These are phyloP conservation scores for Udeniomyces megalosporus DNA, from an alignment of 768 basidiomycete species.

Conservation along the genomic window DNA sequence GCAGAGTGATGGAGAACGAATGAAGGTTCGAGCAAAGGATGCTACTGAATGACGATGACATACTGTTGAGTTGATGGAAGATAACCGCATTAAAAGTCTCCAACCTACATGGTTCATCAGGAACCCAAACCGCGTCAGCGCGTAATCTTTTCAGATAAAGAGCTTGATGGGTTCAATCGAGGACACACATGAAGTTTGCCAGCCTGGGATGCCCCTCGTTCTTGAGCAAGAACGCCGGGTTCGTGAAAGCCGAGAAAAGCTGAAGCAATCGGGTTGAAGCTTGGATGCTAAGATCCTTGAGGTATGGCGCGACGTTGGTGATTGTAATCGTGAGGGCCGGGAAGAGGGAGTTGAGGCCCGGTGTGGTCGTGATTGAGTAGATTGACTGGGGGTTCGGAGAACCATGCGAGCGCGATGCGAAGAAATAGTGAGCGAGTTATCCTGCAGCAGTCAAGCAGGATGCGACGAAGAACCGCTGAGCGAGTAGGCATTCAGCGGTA, in stretches of 20 bases:
- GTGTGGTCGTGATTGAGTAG: conserved; percentile 75
- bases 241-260: conserved; percentile 79
- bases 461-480: no score
- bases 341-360: conserved; percentile 72
- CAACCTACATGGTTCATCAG: no score
- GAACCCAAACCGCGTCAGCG: no score
- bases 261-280: conserved; percentile 72
- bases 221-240: conserved; percentile 69
- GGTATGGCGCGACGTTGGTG: conserved; percentile 72
- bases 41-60: background rate
- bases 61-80: conserved; percentile 45
- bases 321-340: conserved; percentile 82
- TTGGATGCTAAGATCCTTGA: conserved; percentile 61
- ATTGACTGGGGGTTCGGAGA: conserved; percentile 68
- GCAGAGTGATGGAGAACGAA: no score
- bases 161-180: no score
- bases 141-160: background rate
- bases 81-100: conserved; percentile 83
- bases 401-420: background rate
- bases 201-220: conserved; percentile 91
- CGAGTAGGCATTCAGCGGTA: no score
- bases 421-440: background rate
- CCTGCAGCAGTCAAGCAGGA: background rate
- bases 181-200: conserved; percentile 68
- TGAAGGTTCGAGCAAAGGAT: background rate